Evolutionary conservation across 2,329 filamentous ascomycete species (phyloP), one percentile per base, ranked within the genome.

Genomic region (Fusarium multiceps): DNA sequence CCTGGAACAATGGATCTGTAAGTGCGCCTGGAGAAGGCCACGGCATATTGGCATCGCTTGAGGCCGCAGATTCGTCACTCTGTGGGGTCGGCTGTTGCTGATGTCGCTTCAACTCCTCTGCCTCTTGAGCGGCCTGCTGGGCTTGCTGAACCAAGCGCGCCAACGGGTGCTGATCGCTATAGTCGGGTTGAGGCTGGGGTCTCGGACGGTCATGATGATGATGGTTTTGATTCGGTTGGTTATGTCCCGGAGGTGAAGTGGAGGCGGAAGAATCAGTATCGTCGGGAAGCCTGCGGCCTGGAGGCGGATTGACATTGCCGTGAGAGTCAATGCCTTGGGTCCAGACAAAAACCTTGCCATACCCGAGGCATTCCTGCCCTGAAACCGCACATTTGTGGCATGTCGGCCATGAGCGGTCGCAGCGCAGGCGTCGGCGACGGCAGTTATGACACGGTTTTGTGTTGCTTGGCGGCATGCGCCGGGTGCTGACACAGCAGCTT

Each of bases 271-370:
- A 58, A 54, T 66, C 67, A 42, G 63, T 59, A 58, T 75, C 69
- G 61, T 74, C 71, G 59, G 62, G 60, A 18, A 59, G 50, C 57
- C 68, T 72, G 63, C 68, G 63, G 47, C 64, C 69, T 56, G 77
- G 66, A 65, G 76, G 69, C 56, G 79, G 74, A 68, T 78, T 78
- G 74, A 81, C 81, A 69, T 84, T 85, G 28, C 85, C 84, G 13
- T 82, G 80, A 46, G 83, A 80, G 47, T 85, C 84, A 60, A 86
- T 83, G 55, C 83, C 83, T 60, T 84, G 80, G 56, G 87, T 86
- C 88, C 88, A 90, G 61, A 88, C 83, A 69, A 89, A 86, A 48
- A 89, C 78, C 73, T 85, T 85, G 64, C 86, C 87, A 77, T 90
- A 90, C 41, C 88, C 88, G 65, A 88, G 84, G 79, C 88, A 90